Evolutionary conservation across 371 early-diverging fungal species (phyloP).

Genomic region (Umbelopsis sp.): DNA sequence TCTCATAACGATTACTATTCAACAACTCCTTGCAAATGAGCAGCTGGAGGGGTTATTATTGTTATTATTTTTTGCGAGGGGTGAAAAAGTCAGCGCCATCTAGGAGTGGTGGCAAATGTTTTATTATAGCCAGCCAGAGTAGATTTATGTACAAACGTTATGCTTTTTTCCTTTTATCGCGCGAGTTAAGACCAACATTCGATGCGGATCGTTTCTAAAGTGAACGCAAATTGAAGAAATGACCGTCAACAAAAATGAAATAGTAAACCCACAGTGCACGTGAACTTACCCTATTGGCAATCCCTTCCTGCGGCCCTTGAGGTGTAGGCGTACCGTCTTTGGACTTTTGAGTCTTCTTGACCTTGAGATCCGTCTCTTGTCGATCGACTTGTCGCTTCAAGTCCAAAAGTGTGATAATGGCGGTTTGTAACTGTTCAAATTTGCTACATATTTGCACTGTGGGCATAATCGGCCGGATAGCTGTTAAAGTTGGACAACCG

Average conservation of each 20-base stretch:
- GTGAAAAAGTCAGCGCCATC: neutral
- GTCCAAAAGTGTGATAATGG: conserved; percentile 76
- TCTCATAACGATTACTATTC: no score
- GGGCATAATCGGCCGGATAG: conserved; percentile 75
- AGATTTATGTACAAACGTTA: neutral
- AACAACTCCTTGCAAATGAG: no score
- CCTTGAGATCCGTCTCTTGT: conserved; percentile 74
- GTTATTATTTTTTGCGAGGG: neutral
- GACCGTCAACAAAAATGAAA: conserved; percentile 15
- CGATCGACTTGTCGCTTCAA: conserved; percentile 82
- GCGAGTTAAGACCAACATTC: conserved; percentile 15
- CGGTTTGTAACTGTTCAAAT: conserved; percentile 74
- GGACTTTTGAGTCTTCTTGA: conserved; percentile 54
- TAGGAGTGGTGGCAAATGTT: neutral
- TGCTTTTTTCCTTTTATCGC: conserved; percentile 17
- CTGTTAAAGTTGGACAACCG: neutral
- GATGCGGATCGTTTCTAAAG: conserved; percentile 19
- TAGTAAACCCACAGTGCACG: neutral
- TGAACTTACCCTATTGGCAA: conserved; percentile 11
- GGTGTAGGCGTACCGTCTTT: conserved; percentile 25
- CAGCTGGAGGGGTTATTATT: no score
- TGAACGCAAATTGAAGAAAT: neutral
- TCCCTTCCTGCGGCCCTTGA: neutral
- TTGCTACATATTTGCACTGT: conserved; percentile 73
- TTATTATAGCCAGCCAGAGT: neutral